Percentiles rank a stretch among this genome's conserved stretches.
These are phyloP conservation scores for Coccomyxa sp. DNA, from an alignment of 139 green algal species.

Conservation along the genomic window DNA sequence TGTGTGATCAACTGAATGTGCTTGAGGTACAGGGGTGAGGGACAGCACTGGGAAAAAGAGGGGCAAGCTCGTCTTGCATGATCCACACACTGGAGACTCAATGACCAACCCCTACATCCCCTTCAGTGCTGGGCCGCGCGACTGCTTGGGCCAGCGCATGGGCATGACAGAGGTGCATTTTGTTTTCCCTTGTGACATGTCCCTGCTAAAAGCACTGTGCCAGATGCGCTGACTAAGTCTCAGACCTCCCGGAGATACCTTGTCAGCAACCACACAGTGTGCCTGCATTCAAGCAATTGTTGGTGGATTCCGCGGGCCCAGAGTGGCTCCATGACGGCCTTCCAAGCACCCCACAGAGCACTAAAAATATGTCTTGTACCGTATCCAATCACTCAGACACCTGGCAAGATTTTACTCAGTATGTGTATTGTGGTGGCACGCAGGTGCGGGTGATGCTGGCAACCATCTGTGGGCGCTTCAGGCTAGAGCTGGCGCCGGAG, in stretches of 20 bases:
- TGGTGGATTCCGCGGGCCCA: background rate
- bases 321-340: background rate
- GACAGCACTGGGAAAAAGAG: no score
- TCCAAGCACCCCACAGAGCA: background rate
- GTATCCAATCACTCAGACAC: background rate
- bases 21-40: no score
- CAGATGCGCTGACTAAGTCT: background rate
- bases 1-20: no score
- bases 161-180: background rate
- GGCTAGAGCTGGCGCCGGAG: background rate
- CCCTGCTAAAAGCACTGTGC: no score
- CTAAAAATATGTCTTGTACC: background rate
- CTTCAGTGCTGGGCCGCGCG: background rate
- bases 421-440: background rate
- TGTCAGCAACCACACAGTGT: background rate
- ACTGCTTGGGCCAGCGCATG: background rate
- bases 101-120: background rate
- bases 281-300: background rate
- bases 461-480: background rate
- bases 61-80: background rate
- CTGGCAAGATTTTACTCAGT: background rate
- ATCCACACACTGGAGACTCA: background rate
- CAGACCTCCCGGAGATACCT: background rate
- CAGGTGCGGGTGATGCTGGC: background rate
- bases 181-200: background rate